These are phyloP conservation scores for Coemansia sp. DNA, from an alignment of 192 early-diverging fungal genomes.

Conservation along the genomic window DNA sequence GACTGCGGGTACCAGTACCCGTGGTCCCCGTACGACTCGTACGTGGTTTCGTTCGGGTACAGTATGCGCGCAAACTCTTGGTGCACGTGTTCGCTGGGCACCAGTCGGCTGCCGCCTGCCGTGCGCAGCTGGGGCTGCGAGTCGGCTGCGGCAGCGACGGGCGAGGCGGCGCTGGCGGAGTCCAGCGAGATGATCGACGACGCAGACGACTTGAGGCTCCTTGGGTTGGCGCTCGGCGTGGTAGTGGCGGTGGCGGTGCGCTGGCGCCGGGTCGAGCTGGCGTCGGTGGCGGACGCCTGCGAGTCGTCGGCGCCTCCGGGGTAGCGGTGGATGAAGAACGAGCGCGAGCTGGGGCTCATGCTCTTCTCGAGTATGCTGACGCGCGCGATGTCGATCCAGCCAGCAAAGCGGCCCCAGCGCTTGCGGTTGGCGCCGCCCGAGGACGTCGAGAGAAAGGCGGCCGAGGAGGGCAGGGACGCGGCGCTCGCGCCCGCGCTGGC, in stretches of 20 bases:
- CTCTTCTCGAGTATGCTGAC: conserved; percentile 52
- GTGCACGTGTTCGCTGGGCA: conserved; percentile 28
- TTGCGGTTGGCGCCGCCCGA: conserved; percentile 33
- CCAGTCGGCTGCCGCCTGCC: not conserved
- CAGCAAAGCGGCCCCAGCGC: conserved; percentile 49
- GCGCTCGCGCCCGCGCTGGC: not conserved
- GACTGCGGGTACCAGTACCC: conserved; percentile 58
- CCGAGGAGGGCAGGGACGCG: not conserved
- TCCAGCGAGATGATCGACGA: conserved; percentile 48
- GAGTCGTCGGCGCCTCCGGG: conserved; percentile 19
- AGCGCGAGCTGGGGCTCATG: conserved; percentile 31
- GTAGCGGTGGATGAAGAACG: conserved; percentile 48
- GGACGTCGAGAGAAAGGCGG: conserved; percentile 37
- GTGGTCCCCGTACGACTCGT: conserved; percentile 54
- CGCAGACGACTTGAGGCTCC: conserved; percentile 28
- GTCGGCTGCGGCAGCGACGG: conserved; percentile 7
- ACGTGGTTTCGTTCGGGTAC: conserved; percentile 45
- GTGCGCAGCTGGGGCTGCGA: conserved; percentile 1
- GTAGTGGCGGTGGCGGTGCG: conserved; percentile 20
- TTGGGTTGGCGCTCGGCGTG: conserved; percentile 8
- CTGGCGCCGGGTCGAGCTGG: conserved; percentile 6
- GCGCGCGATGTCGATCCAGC: conserved; percentile 52
- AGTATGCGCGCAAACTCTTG: conserved; percentile 50
- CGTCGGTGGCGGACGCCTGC: conserved; percentile 1
- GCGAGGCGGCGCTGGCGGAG: conserved; percentile 22